These are phyloP conservation scores for Talaromyces sp. DNA, from an alignment of 2,329 filamentous ascomycete genomes.

Conservation along the genomic window DNA sequence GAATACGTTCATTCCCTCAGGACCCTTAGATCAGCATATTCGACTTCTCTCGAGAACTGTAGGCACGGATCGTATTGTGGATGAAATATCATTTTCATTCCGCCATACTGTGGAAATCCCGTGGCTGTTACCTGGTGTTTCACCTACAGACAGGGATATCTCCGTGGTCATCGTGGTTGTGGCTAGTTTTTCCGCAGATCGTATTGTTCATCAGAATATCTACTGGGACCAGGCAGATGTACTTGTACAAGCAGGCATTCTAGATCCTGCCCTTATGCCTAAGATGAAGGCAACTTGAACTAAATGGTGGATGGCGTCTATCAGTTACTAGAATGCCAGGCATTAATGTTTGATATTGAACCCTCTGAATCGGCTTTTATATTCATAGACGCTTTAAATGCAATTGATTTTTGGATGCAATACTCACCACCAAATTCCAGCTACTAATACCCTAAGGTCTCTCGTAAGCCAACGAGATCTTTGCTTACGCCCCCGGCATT, in stretches of 20 bases:
- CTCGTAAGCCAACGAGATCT: conserved; percentile 29
- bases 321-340: too few species aligned
- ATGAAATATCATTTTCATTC: conserved; percentile 60
- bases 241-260: conserved; percentile 60
- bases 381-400: too few species aligned
- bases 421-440: too few species aligned
- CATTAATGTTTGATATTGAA: too few species aligned
- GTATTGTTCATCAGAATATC: conserved; percentile 54
- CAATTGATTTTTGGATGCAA: too few species aligned
- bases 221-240: conserved; percentile 68
- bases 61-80: conserved; percentile 59
- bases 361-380: too few species aligned
- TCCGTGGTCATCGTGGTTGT: conserved; percentile 58
- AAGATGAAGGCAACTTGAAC: background rate
- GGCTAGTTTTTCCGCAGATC: conserved; percentile 41
- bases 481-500: conserved; percentile 69
- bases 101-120: conserved; percentile 57
- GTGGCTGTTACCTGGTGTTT: conserved; percentile 60
- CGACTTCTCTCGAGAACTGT: conserved; percentile 59
- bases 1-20: conserved; percentile 55
- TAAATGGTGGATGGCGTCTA: conserved; percentile 9
- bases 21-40: conserved; percentile 51
- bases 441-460: conserved; percentile 5
- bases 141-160: conserved; percentile 57
- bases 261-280: conserved; percentile 57